Conservation (phyloP, 1,284 basidiomycete species). For the Gomphus sp. region DNA sequence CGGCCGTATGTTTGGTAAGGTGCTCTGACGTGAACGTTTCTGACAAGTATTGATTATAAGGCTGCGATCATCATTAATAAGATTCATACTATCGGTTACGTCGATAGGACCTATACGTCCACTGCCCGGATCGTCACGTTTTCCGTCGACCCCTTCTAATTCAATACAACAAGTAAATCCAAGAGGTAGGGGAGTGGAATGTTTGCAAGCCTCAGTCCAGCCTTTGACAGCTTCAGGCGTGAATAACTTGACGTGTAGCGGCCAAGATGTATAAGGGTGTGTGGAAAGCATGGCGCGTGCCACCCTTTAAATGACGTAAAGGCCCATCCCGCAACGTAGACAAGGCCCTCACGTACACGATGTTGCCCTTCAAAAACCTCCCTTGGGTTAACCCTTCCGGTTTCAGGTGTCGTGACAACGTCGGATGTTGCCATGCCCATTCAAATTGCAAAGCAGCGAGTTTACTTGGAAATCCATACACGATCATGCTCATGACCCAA, state of each 20-base stretch:
- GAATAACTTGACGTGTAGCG: conserved; percentile 61
- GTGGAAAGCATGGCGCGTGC: conserved; percentile 43
- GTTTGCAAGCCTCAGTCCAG: conserved; percentile 31
- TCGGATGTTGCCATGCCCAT: conserved; percentile 85
- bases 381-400: background rate
- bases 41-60: conserved; percentile 18
- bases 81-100: conserved; percentile 50
- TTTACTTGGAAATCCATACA: conserved; percentile 82
- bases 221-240: conserved; percentile 45
- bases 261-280: conserved; percentile 56
- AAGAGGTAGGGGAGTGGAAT: conserved; percentile 30
- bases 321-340: background rate
- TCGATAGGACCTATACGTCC: conserved; percentile 50
- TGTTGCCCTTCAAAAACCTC: conserved; percentile 9
- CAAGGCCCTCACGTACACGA: background rate
- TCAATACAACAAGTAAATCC: conserved; percentile 47
- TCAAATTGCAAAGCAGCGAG: conserved; percentile 82
- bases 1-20: conserved; percentile 39
- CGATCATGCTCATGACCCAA: conserved; percentile 88
- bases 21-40: conserved; percentile 46
- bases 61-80: background rate
- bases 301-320: conserved; percentile 24
- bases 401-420: conserved; percentile 31
- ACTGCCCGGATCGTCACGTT: conserved; percentile 37
- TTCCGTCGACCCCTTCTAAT: conserved; percentile 67